Evolutionary conservation across 1,139 yeast species (phyloP).

Genomic region (Pichia sp.): DNA sequence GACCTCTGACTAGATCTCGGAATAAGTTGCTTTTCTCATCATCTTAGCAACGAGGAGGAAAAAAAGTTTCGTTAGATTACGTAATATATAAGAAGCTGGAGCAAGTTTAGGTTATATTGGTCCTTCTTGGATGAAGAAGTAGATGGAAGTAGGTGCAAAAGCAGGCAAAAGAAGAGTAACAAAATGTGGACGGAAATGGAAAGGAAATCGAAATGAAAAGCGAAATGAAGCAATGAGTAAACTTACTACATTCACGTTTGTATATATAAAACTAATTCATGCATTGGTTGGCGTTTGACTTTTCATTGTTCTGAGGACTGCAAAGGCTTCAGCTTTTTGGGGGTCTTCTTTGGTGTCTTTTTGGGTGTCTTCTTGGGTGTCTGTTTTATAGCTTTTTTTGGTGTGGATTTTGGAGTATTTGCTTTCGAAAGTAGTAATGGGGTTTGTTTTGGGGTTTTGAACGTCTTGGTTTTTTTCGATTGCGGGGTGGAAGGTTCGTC

Average conservation of each 20-base stretch:
- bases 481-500: conserved; percentile 6
- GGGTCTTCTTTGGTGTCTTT: conserved; percentile 3
- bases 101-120: background rate
- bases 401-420: conserved; percentile 1
- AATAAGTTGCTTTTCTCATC: no score
- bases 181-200: no score
- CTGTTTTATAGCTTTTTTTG: conserved; percentile 2
- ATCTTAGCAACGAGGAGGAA: no score
- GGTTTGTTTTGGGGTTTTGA: background rate
- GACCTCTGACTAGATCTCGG: no score
- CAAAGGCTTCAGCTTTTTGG: background rate
- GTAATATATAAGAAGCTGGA: background rate
- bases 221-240: background rate
- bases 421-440: background rate
- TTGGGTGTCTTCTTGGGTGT: conserved; percentile 6
- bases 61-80: no score
- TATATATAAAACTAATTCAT: background rate
- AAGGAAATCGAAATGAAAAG: no score
- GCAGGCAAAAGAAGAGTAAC: no score
- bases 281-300: background rate
- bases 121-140: background rate
- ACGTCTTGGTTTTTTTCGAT: conserved; percentile 5
- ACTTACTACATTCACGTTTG: background rate
- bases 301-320: background rate
- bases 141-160: background rate